Base-by-base conservation (phyloP, 2,329 filamentous ascomycete genomes). In the Zymoseptoria passerinii region DNA sequence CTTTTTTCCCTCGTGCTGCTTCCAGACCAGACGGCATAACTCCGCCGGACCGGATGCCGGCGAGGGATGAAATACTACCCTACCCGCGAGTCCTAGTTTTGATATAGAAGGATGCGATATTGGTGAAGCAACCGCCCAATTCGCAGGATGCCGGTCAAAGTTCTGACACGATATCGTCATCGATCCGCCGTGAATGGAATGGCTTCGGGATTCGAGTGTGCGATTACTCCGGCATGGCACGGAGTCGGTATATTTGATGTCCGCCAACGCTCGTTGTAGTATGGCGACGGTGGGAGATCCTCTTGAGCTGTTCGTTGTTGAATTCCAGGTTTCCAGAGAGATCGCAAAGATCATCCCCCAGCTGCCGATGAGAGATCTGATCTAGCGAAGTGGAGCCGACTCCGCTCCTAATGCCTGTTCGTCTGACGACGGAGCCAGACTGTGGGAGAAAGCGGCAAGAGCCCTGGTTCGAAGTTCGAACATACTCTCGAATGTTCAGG, bases 111-210 rank as follows among this genome's bases (percentile, higher is more conserved):
- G 48, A 35, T 55, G 53, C 19, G 53, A n/a, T 50, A 18, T 52
- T n/a, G 23, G 19, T 9, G 48, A 19, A 19, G 18, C 13, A 10
- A 50, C 16, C 23, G 50, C 27, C 23, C 50, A 18, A 28, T 28
- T 1, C 28, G 10, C 19, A 13, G 19, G 23, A 27, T 52, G 23
- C 23, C 16, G 28, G n/a, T 18, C 23, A 19, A 27, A 28, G 28
- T 54, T 48, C 19, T 61, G 51, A 54, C 49, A 35, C 55, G 48
- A 27, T 28, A 28, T 51, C 59, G 59, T 61, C 59, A 61, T 61
- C 52, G 56, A 61, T 56, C 44, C 20, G 58, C 58, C 50, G 53
- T 27, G 23, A 51, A 50, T 4, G 58, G 54, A 29, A 53, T 51
- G 28, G 57, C 50, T 18, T 44, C 50, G 50, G 50, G 8, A 8